Base-by-base conservation (phyloP, 371 early-diverging fungal species). In the Apophysomyces trapeziformis region DNA sequence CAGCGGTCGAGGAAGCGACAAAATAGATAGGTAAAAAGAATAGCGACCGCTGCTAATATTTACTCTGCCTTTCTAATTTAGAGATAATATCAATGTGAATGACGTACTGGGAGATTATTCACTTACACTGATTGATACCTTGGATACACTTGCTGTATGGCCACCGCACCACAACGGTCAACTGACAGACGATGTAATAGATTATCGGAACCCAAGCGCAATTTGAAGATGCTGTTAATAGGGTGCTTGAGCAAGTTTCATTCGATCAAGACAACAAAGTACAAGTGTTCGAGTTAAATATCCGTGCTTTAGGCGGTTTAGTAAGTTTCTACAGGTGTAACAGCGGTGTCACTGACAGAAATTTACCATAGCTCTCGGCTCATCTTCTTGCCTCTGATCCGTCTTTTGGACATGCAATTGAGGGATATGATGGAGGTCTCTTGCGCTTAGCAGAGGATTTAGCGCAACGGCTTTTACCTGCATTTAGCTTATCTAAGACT, bases 231-330 rank as follows among this genome's bases (percentile, higher is more conserved):
- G 93, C 94, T 1, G 89, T 98, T 11, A 61, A 75, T 0, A 66
- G 86, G 36, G 89, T 91, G 32, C 87, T 91, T 43, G 65, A 85
- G 3, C 75, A 87, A 26, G 86, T 93, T 0, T 78, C 86, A 14
- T 96, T 97, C 68, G 83, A 94, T 73, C 77, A 91, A 61, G 90
- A 97, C 72, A 90, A 87, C 63, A 87, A 90, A 62, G 95, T 98
- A 1, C 96, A 95, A 74, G 93, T 97, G 4, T 98, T 98, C 82
- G 99, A 98, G 76, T 84, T 90, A 41, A 96, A 93, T 45, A 98
- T 98, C 57, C 84, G 99, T 38, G 87, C 95, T 46, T 73, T 98
- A 3, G 99, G 98, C 6, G 96, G 94, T 11, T 77, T 97, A 67
- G 85, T 92, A 83, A 72, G 65, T 64, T 14, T 32, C 9, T 62